Evolutionary conservation across 139 green algal species (phyloP).

Genomic region (Picochlorum sp.): DNA sequence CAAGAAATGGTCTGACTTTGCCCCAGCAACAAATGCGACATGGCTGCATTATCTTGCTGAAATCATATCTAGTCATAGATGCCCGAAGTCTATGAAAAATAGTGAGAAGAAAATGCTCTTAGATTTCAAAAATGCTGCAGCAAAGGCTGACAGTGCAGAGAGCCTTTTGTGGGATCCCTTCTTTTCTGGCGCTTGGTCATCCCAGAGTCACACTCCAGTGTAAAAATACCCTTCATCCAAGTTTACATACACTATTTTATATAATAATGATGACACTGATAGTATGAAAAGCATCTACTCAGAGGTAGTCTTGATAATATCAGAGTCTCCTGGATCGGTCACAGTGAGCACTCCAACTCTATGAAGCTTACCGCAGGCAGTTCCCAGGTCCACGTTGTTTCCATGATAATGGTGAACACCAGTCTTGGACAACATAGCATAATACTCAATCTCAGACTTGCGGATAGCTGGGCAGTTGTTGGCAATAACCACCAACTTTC

Average conservation of each 20-base stretch:
- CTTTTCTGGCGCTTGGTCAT: too few species aligned
- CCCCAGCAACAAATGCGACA: slow-evolving; percentile 76
- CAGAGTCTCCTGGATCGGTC: slow-evolving; percentile 92
- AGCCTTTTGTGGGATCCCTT: too few species aligned
- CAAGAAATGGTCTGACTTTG: slow-evolving; percentile 49
- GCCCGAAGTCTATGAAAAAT: background rate
- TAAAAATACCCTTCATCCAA: background rate
- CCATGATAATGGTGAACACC: slow-evolving; percentile 96
- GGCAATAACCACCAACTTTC: slow-evolving; percentile 96
- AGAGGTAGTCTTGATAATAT: slow-evolving; percentile 79
- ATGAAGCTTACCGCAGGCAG: slow-evolving; percentile 95
- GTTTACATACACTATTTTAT: slow-evolving; percentile 3
- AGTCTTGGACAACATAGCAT: slow-evolving; percentile 98
- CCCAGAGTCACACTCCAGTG: too few species aligned
- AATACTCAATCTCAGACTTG: slow-evolving; percentile 99
- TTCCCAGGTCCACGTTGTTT: slow-evolving; percentile 99
- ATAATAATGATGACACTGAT: background rate
- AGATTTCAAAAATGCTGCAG: too few species aligned
- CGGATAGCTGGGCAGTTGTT: slow-evolving; percentile 93
- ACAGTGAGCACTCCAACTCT: slow-evolving; percentile 86
- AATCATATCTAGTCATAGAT: slow-evolving; percentile 57
- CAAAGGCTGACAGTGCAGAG: too few species aligned
- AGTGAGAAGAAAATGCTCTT: too few species aligned
- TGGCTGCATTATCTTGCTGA: slow-evolving; percentile 93
- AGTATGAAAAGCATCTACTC: slow-evolving; percentile 11